Base-by-base conservation (phyloP, 2,329 filamentous ascomycete genomes). In the Fusarium concolor region DNA sequence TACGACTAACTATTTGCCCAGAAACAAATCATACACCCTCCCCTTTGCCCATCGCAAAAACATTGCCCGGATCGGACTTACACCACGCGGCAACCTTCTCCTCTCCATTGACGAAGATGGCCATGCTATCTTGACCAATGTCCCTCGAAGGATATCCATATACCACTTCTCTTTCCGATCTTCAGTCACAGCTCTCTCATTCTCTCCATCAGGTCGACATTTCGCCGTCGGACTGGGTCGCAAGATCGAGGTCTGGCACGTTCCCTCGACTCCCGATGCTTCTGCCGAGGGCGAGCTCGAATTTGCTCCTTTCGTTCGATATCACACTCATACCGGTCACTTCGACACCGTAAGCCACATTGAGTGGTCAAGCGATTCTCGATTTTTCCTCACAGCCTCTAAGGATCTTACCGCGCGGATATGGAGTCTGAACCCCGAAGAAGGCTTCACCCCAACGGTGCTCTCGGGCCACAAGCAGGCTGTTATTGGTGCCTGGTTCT, bases 401-500 rank as follows among this genome's bases (percentile, higher is more conserved):
- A 97, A 94, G 77, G 96, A 99, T 76, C 80, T 98, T 79, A 98
- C 94, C 1, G 91, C 93, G 38, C 88, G 94, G 76, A 92, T 99
- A 88, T 99, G 95, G 95, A 98, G 94, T 77, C 82, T 97, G 70
- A 87, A 96, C 71, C 86, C 90, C 2, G 93, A 97, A 74, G 92
- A 95, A 63, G 92, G 91, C 3, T 98, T 98, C 79, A 88, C 89
- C 49, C 94, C 95, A 1, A 99, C 96, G 2, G 93, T 94, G 17
- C 82, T 99, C 65, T 91, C 93, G 5, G 96, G 96, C 2, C 96
- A 99, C 80, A 90, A 94, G 77, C 94, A 97, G 79, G 90, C 88
- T 17, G 92, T 99, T 5, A 86, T 96, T 55, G 93, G 91, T n/a
- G 94, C 94, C n/a, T 99, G 94, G 89, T 99, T 99, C 77, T 96